Evolutionary conservation across 305 asterid species (phyloP).

Genomic region (Solanum hybrid): DNA sequence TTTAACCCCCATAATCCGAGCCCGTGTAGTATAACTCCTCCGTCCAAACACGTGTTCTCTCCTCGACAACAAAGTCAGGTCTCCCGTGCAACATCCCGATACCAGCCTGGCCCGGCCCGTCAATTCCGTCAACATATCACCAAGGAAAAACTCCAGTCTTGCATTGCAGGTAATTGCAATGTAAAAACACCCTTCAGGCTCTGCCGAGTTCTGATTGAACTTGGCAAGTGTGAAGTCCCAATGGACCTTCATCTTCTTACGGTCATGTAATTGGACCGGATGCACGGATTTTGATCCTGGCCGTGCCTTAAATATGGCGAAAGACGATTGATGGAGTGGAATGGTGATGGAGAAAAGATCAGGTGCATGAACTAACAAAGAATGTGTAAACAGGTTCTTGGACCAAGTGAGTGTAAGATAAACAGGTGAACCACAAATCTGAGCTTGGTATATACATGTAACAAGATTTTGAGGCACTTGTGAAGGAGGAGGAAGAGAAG

Average conservation of each 20-base stretch:
- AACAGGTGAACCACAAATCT: conserved; percentile 14
- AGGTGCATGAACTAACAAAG: conserved; percentile 21
- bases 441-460: conserved; percentile 30
- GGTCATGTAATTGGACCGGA: background rate
- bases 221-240: conserved; percentile 28
- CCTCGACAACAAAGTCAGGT: conserved; percentile 14
- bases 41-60: conserved; percentile 32
- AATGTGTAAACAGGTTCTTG: conserved; percentile 19
- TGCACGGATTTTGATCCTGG: conserved; percentile 23
- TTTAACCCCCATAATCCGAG: conserved; percentile 17
- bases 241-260: conserved; percentile 17
- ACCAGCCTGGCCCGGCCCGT: conserved; percentile 9
- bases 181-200: conserved; percentile 25
- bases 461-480: conserved; percentile 27
- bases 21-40: conserved; percentile 17
- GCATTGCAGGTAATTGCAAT: conserved; percentile 17
- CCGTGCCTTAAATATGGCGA: conserved; percentile 20
- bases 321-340: conserved; percentile 18
- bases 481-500: conserved; percentile 9
- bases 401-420: conserved; percentile 32
- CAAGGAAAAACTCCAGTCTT: conserved; percentile 22
- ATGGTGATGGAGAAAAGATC: conserved; percentile 19
- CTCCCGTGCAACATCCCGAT: conserved; percentile 1
- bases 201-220: conserved; percentile 20
- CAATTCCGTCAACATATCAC: conserved; percentile 17